Evolutionary conservation across 2,329 filamentous ascomycete genomes (phyloP).

Genomic region (Neofusicoccum kwambonambiense): DNA sequence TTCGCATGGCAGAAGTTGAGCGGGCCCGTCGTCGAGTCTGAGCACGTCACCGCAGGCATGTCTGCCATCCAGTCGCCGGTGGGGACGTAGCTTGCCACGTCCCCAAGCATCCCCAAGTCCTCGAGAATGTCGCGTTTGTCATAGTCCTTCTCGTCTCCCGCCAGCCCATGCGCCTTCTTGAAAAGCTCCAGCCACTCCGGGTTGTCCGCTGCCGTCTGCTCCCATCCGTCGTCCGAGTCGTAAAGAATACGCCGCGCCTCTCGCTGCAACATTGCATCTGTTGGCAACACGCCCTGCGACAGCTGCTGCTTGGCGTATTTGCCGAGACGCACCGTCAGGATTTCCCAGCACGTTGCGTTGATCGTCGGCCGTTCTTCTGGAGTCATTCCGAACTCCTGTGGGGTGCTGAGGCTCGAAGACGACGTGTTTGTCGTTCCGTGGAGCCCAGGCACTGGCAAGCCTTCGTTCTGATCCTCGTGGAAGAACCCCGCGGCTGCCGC

Average conservation of each 20-base stretch:
- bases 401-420: background rate
- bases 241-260: conserved; percentile 50
- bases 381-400: background rate
- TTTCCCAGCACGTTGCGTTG: conserved; percentile 49
- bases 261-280: conserved; percentile 50
- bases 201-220: conserved; percentile 41
- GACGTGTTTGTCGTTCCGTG: background rate
- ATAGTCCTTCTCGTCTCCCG: conserved; percentile 16
- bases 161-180: conserved; percentile 49
- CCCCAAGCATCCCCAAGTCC: conserved; percentile 24
- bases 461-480: background rate
- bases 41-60: background rate
- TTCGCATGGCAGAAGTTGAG: background rate
- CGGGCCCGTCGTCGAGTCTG: background rate
- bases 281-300: conserved; percentile 40
- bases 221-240: conserved; percentile 50
- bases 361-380: background rate
- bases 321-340: conserved; percentile 48
- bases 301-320: conserved; percentile 43
- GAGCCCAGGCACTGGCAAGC: background rate
- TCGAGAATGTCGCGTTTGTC: conserved; percentile 31
- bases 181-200: conserved; percentile 50
- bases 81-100: background rate
- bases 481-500: conserved; percentile 11
- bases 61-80: background rate